These are phyloP conservation scores for Prototheca cutis DNA, from an alignment of 163 green algal species.

Conservation along the genomic window DNA sequence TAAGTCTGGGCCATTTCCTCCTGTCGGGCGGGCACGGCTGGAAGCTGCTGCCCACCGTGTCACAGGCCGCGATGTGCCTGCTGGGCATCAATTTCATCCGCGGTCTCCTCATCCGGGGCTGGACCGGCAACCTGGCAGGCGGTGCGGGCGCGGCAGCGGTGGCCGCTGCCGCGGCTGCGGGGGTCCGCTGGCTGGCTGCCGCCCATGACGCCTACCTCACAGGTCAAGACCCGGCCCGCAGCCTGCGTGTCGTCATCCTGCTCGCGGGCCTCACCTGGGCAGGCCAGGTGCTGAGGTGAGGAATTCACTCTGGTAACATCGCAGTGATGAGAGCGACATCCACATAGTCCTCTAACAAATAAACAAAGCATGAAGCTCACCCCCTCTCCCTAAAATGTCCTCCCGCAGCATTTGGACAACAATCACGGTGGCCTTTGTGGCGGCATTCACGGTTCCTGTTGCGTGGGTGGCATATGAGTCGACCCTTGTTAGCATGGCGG, in stretches of 20 bases:
- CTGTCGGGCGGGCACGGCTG: background rate
- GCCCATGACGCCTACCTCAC: slow-evolving; percentile 20
- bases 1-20: background rate
- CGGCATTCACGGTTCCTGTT: slow-evolving; percentile 19
- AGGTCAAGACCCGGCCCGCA: slow-evolving; percentile 10
- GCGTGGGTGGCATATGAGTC: background rate
- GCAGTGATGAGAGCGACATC: background rate
- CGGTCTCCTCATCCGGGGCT: slow-evolving; percentile 13
- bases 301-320: background rate
- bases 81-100: slow-evolving; percentile 13
- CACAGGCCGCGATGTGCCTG: background rate
- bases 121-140: slow-evolving; percentile 5
- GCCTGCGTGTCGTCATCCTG: slow-evolving; percentile 5
- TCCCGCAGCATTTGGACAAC: slow-evolving; percentile 25
- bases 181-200: slow-evolving; percentile 4
- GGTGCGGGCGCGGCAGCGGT: background rate
- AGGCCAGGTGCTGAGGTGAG: slow-evolving; percentile 16
- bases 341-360: too few species aligned
- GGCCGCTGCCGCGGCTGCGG: slow-evolving; percentile 1
- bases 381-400: too few species aligned
- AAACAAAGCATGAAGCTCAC: too few species aligned
- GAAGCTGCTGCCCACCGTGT: background rate
- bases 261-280: slow-evolving; percentile 22
- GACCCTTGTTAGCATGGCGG: background rate
- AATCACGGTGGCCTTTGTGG: slow-evolving; percentile 16